A percentile compares a stretch with the other conserved stretches of the same genome.
Conservation (phyloP, 2,329 filamentous ascomycete genomes). For the Penicillium sp. region DNA sequence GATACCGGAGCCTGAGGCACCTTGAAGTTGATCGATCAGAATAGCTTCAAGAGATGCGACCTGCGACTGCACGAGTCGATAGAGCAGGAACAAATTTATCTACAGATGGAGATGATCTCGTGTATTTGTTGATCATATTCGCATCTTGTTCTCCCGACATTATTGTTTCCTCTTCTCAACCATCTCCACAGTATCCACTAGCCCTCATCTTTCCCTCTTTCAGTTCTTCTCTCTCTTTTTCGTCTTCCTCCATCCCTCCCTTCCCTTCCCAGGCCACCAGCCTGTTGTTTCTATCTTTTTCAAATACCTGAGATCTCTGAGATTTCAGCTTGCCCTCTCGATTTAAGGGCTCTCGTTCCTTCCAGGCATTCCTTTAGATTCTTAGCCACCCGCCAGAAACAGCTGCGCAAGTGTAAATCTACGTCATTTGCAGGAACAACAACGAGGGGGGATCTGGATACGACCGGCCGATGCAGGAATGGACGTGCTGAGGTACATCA, state of each 20-base stretch:
- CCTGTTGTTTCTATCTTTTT: slow-evolving; percentile 11
- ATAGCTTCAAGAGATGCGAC: slow-evolving; percentile 8
- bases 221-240: slow-evolving; percentile 18
- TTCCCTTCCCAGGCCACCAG: slow-evolving; percentile 12
- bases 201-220: slow-evolving; percentile 24
- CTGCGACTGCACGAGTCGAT: background rate
- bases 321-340: slow-evolving; percentile 9
- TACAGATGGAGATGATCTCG: background rate
- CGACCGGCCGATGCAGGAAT: slow-evolving; percentile 29
- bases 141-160: background rate
- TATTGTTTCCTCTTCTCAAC: slow-evolving; percentile 10
- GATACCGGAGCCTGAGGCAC: slow-evolving; percentile 15
- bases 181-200: slow-evolving; percentile 28
- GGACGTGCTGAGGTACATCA: slow-evolving; percentile 29
- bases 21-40: slow-evolving; percentile 17
- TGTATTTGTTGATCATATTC: background rate
- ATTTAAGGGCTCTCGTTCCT: slow-evolving; percentile 1
- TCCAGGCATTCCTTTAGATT: slow-evolving; percentile 1
- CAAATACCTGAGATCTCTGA: slow-evolving; percentile 1
- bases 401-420: slow-evolving; percentile 8
- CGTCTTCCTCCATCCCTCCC: slow-evolving; percentile 13
- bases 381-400: background rate
- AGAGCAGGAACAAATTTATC: background rate
- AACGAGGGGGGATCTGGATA: slow-evolving; percentile 15
- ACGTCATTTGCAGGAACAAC: slow-evolving; percentile 6